A percentile compares a stretch with the other conserved stretches of the same genome.
phyloP scores from a whole-genome alignment of 768 basidiomycete genomes.

The Boletellus ananiceps region DNA sequence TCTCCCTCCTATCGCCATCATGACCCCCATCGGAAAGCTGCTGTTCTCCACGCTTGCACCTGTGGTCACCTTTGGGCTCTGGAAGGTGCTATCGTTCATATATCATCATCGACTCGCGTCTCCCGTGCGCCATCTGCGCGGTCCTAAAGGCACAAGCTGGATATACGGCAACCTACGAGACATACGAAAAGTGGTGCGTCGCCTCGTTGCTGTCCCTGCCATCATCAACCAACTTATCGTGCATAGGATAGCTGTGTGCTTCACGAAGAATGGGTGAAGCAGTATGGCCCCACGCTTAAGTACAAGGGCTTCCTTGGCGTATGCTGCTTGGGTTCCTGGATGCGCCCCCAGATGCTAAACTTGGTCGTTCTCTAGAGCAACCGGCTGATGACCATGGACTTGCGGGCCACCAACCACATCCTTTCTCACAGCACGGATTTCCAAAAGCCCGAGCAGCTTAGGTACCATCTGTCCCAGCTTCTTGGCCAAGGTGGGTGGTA shows the following conservation, averaged over 20 bases:
- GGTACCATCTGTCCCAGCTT: background rate
- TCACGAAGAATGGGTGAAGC: background rate
- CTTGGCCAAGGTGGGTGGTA: background rate
- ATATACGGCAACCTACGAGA: background rate
- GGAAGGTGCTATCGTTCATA: too few species aligned
- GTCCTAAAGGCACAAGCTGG: background rate
- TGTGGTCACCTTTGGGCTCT: too few species aligned
- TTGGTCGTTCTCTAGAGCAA: background rate
- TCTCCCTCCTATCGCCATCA: too few species aligned
- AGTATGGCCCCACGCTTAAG: background rate
- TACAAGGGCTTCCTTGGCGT: background rate
- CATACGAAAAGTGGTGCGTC: background rate
- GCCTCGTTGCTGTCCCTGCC: background rate
- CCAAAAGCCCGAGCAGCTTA: background rate
- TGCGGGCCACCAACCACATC: background rate
- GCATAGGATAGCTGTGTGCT: background rate
- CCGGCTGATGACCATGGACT: background rate
- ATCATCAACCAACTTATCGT: background rate
- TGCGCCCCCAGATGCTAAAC: background rate
- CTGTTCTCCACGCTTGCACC: too few species aligned
- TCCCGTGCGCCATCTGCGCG: background rate
- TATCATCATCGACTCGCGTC: background rate
- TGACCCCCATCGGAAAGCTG: too few species aligned
- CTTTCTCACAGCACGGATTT: background rate
- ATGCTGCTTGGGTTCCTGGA: background rate